Evolutionary conservation across 805 yeast genomes (phyloP).

Genomic region (Saccharomycopsis sp.): DNA sequence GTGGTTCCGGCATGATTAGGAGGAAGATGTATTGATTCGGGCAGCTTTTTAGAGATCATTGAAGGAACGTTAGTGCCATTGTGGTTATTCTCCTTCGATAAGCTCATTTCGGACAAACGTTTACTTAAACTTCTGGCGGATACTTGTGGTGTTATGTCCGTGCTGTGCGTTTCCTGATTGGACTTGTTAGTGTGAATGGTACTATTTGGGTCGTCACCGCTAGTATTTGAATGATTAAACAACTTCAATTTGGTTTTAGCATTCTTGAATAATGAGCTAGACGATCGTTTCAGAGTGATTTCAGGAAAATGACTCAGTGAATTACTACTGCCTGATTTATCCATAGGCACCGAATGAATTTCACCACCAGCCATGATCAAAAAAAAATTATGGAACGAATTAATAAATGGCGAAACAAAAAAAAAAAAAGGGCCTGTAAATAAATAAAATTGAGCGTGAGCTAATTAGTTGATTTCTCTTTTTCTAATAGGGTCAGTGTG

Average conservation of each 20-base stretch:
- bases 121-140: conserved; percentile 7
- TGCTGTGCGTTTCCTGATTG: neutral
- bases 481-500: neutral
- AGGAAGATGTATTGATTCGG: neutral
- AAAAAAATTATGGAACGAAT: neutral
- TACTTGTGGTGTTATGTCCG: conserved; percentile 10
- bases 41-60: neutral
- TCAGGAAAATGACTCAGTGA: no score
- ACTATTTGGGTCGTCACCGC: neutral
- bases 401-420: neutral
- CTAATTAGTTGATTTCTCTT: no score
- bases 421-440: no score
- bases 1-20: conserved; percentile 3
- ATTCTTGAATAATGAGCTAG: conserved; percentile 13
- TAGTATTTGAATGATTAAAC: conserved; percentile 14
- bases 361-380: neutral
- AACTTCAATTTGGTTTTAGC: conserved; percentile 17
- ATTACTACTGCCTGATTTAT: neutral
- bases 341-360: neutral
- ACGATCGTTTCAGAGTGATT: no score
- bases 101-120: conserved; percentile 6
- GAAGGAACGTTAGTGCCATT: neutral
- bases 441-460: no score
- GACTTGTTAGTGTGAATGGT: conserved; percentile 1
- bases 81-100: conserved; percentile 1